phyloP scores from a whole-genome alignment of 1,139 yeast species.

The Suhomyces bribrorum region DNA sequence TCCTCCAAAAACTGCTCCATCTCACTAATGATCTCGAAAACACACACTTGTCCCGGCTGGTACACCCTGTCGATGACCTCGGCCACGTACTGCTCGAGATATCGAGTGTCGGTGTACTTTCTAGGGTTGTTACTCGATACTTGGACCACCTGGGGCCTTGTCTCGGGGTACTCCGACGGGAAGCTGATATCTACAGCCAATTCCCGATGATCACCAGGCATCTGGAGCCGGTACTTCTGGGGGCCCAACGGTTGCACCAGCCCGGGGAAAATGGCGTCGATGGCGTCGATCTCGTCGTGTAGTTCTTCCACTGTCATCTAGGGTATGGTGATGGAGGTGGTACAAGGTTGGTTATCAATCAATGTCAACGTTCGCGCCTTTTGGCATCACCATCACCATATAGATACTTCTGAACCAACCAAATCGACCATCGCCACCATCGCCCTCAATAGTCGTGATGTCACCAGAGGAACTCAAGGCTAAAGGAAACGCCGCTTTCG shows the following conservation, averaged over 20 bases:
- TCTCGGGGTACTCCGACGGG: constrained; percentile 70
- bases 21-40: constrained; percentile 76
- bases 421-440: too few relatives aligned
- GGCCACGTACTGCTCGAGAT: constrained; percentile 44
- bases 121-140: constrained; percentile 38
- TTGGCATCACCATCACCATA: neutral
- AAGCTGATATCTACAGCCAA: constrained; percentile 64
- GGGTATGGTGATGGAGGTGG: neutral
- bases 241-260: constrained; percentile 35
- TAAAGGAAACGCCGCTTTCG: constrained; percentile 71
- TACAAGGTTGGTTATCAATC: too few relatives aligned
- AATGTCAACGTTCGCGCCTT: neutral
- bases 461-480: constrained; percentile 34
- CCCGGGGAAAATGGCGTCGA: constrained; percentile 87
- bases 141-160: constrained; percentile 56
- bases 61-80: constrained; percentile 48
- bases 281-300: constrained; percentile 76
- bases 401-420: too few relatives aligned
- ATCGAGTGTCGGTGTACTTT: constrained; percentile 43
- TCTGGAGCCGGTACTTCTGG: constrained; percentile 48
- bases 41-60: constrained; percentile 64
- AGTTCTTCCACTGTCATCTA: constrained; percentile 57
- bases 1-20: constrained; percentile 51
- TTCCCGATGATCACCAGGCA: constrained; percentile 68
- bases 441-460: too few relatives aligned